A percentile compares a stretch with the other conserved stretches of the same genome.
Conservation (phyloP, 208 protist species). For the Crithidia acanthocephali region DNA sequence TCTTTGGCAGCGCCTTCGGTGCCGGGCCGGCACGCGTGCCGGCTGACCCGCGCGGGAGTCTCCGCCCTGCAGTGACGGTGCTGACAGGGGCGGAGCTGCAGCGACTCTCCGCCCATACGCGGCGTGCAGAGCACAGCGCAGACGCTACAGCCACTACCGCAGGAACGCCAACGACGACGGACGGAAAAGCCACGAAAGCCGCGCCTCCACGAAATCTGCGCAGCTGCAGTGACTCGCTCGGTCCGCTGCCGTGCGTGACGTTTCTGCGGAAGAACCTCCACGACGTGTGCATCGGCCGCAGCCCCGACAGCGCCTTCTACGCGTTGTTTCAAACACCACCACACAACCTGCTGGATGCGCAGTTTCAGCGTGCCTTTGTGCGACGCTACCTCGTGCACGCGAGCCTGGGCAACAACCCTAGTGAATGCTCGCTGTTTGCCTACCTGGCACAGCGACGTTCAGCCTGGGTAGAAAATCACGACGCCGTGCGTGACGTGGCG, state of each 20-base stretch:
- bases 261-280: slow-evolving; percentile 65
- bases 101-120: not conserved
- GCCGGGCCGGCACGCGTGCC: not conserved
- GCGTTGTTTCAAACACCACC: slow-evolving; percentile 57
- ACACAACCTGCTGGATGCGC: slow-evolving; percentile 60
- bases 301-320: slow-evolving; percentile 54
- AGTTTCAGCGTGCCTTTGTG: slow-evolving; percentile 80
- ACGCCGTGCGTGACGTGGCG: slow-evolving; percentile 42
- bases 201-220: not conserved
- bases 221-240: slow-evolving; percentile 23
- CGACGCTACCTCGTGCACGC: slow-evolving; percentile 83
- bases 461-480: slow-evolving; percentile 44
- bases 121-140: not conserved
- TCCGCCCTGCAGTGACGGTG: not conserved
- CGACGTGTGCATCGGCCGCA: slow-evolving; percentile 59
- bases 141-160: not conserved
- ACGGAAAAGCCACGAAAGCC: not conserved
- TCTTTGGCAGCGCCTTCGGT: slow-evolving; percentile 1
- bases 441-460: slow-evolving; percentile 56
- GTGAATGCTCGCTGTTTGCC: slow-evolving; percentile 46
- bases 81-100: not conserved
- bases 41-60: not conserved
- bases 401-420: slow-evolving; percentile 65
- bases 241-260: slow-evolving; percentile 73
- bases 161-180: no score